Percentiles rank a stretch among this genome's conserved stretches.
phyloP scores from a whole-genome alignment of 2,329 filamentous ascomycete species.

The Ceratocystis alfenasii region DNA sequence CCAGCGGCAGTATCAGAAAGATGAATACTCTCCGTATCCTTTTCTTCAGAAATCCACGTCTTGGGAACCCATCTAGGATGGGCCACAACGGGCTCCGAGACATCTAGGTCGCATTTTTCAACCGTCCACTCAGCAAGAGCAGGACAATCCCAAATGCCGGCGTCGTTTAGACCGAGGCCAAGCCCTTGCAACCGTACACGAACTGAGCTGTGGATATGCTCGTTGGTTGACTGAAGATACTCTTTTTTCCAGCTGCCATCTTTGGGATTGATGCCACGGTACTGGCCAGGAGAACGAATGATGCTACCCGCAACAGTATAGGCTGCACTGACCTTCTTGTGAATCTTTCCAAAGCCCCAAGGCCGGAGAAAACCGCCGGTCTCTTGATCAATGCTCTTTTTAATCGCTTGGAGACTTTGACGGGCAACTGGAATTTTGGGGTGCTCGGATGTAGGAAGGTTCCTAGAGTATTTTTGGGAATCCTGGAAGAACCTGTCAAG shows the following conservation, averaged over 20 bases:
- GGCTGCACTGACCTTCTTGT: slow-evolving; percentile 31
- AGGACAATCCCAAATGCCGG: slow-evolving; percentile 35
- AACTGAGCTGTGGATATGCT: slow-evolving; percentile 44
- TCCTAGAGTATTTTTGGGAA: slow-evolving; percentile 28
- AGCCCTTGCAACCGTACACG: slow-evolving; percentile 41
- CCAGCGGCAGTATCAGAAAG: slow-evolving; percentile 25
- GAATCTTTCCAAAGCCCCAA: slow-evolving; percentile 39
- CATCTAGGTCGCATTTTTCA: not conserved
- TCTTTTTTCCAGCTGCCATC: slow-evolving; percentile 30
- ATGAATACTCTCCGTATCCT: slow-evolving; percentile 21
- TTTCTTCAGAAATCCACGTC: slow-evolving; percentile 22
- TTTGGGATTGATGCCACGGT: slow-evolving; percentile 35
- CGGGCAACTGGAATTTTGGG: slow-evolving; percentile 37
- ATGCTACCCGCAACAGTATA: slow-evolving; percentile 37
- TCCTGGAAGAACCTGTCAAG: slow-evolving; percentile 26
- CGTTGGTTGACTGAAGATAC: slow-evolving; percentile 42
- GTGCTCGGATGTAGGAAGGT: slow-evolving; percentile 36
- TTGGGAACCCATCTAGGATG: slow-evolving; percentile 14
- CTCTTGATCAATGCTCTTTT: not conserved
- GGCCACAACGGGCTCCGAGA: not conserved
- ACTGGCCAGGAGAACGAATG: slow-evolving; percentile 38
- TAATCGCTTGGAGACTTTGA: slow-evolving; percentile 26
- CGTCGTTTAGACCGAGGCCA: slow-evolving; percentile 41
- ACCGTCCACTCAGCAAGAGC: slow-evolving; percentile 38
- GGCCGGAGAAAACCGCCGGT: slow-evolving; percentile 29